phyloP scores from a whole-genome alignment of 2,329 filamentous ascomycete genomes.

The Aschersonia sp. region DNA sequence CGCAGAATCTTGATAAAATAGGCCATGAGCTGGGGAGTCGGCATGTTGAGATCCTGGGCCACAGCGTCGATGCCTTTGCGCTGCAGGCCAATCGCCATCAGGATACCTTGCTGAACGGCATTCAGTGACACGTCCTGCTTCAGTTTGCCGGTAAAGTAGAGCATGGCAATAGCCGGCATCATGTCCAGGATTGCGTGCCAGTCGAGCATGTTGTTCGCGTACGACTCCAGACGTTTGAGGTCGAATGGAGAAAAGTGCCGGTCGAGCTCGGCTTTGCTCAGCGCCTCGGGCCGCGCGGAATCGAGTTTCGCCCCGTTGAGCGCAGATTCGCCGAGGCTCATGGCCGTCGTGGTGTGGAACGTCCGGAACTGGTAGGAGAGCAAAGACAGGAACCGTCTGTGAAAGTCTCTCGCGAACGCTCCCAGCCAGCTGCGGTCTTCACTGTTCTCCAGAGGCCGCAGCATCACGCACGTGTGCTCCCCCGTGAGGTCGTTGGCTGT shows the following conservation, averaged over 20 bases:
- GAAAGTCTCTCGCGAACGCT: conserved; percentile 85
- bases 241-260: conserved; percentile 75
- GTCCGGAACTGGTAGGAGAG: conserved; percentile 84
- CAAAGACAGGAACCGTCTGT: conserved; percentile 78
- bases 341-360: conserved; percentile 63
- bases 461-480: conserved; percentile 96
- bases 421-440: conserved; percentile 75
- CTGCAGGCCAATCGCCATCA: conserved; percentile 84
- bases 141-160: conserved; percentile 76
- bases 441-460: conserved; percentile 56
- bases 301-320: conserved; percentile 57
- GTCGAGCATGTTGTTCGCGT: conserved; percentile 93
- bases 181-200: conserved; percentile 96
- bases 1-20: conserved; percentile 96
- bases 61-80: conserved; percentile 73
- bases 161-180: conserved; percentile 62
- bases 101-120: conserved; percentile 72
- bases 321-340: conserved; percentile 81
- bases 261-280: conserved; percentile 68
- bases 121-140: conserved; percentile 53
- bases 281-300: conserved; percentile 26
- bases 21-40: conserved; percentile 67
- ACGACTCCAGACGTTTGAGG: conserved; percentile 85
- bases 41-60: conserved; percentile 62
- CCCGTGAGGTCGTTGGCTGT: conserved; percentile 93